Conservation (phyloP, 148 eudicot species). For the Nepenthes gracilis region DNA sequence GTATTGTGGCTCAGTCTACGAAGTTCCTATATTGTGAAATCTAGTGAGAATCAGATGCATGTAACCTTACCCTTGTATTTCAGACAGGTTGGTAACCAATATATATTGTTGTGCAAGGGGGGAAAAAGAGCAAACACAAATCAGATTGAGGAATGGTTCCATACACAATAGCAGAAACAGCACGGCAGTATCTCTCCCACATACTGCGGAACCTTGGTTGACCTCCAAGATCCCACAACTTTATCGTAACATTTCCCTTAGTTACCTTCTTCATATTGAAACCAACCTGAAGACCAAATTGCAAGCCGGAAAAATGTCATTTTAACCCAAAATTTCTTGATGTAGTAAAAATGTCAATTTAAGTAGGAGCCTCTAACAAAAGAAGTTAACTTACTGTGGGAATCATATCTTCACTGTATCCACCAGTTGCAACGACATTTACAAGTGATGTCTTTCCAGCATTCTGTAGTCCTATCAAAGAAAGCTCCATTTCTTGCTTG, state of each 20-base stretch:
- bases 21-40: too few species aligned
- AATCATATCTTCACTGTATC: constrained; percentile 97
- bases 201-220: constrained; percentile 98
- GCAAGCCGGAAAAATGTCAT: background rate
- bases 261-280: constrained; percentile 96
- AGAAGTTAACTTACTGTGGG: constrained; percentile 63
- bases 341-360: background rate
- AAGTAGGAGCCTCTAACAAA: constrained; percentile 1
- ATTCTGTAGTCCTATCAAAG: constrained; percentile 93
- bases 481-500: constrained; percentile 98
- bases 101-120: background rate
- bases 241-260: constrained; percentile 94
- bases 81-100: too few species aligned
- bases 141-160: constrained; percentile 10
- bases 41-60: too few species aligned
- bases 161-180: constrained; percentile 99
- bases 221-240: constrained; percentile 99
- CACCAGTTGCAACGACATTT: constrained; percentile 96
- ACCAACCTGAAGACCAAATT: constrained; percentile 58
- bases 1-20: too few species aligned
- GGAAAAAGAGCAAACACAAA: background rate
- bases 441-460: constrained; percentile 98
- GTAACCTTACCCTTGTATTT: too few species aligned
- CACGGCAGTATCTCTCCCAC: constrained; percentile 99
- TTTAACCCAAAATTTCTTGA: background rate